phyloP scores from a whole-genome alignment of 169 alveolate genomes.

The Eimeria zaria region DNA sequence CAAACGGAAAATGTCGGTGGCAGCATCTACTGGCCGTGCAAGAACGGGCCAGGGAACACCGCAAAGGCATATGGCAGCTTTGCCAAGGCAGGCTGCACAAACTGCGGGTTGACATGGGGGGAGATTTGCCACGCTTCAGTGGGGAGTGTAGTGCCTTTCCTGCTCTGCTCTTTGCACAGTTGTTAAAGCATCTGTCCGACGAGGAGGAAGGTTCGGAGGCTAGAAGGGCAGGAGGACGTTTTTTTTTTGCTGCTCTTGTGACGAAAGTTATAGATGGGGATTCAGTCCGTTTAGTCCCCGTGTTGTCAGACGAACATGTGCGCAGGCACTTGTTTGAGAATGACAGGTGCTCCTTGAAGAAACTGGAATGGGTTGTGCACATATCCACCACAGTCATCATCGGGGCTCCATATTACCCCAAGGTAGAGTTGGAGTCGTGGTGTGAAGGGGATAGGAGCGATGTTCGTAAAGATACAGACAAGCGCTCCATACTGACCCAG shows the following conservation, averaged over 20 bases:
- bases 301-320: not conserved
- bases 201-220: not conserved
- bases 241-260: not conserved
- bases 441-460: not conserved
- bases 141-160: slow-evolving; percentile 4
- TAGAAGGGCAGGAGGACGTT: not conserved
- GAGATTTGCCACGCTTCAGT: not conserved
- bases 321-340: not conserved
- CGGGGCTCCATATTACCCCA: not conserved
- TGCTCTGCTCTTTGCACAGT: slow-evolving; percentile 11
- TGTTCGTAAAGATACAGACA: not conserved
- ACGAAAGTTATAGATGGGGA: not conserved
- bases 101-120: not conserved
- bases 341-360: not conserved
- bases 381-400: not conserved
- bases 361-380: not conserved
- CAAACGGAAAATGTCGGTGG: not conserved
- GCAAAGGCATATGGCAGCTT: slow-evolving; percentile 5
- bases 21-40: slow-evolving; percentile 1
- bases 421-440: not conserved
- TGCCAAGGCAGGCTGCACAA: not conserved
- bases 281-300: slow-evolving; percentile 22
- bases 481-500: not conserved
- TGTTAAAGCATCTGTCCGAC: not conserved
- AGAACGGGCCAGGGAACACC: not conserved